Base-by-base conservation (phyloP, 208 protist species). In the Acanthamoeba lenticulata region DNA sequence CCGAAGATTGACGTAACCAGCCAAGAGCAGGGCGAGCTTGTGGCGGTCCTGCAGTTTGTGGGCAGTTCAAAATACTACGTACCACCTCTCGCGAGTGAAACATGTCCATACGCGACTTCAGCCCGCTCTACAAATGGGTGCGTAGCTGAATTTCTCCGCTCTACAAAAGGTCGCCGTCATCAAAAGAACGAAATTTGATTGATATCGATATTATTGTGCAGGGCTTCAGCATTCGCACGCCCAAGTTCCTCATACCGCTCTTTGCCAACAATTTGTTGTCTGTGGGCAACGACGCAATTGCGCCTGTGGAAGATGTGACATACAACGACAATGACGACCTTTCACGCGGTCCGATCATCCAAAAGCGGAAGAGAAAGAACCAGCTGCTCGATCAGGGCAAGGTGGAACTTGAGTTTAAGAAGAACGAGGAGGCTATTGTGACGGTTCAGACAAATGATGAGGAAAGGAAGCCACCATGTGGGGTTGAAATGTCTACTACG, bases 201-300 rank as follows among this genome's bases (percentile, higher is more conserved):
- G n/a, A n/a, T n/a, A n/a, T n/a, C n/a, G n/a, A n/a, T n/a, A n/a
- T n/a, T n/a, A n/a, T n/a, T n/a, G n/a, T n/a, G n/a, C 67, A 95
- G 95, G 95, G 95, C 4, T 96, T 96, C 44, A 95, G 90, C 60
- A 79, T 96, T 32, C 72, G 91, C 60, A 86, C 90, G 60, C 94
- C 95, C 34, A 96, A 95, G 45, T 96, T 95, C 60, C 85, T 96
- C 36, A 90, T 96, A 32, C 95, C 95, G 47, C 93, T 96, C 36
- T 81, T 96, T 11, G 90, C 52, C 85, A 96, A 96, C 89, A 96
- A 96, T 67, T 62, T 96, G 32, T 90, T 96, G 32, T 62, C 95
- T 29, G 81, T 62, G 24, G 95, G 95, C 83, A 94, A 95, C 17
- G 94, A 94, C 40, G 94, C 95, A 3, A 90, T 96, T 32, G 79